Percentiles rank a stretch among this genome's conserved stretches.
Evolutionary conservation across 116 monocot genomes (phyloP).

Genomic region (Trichopus zeylanicus): DNA sequence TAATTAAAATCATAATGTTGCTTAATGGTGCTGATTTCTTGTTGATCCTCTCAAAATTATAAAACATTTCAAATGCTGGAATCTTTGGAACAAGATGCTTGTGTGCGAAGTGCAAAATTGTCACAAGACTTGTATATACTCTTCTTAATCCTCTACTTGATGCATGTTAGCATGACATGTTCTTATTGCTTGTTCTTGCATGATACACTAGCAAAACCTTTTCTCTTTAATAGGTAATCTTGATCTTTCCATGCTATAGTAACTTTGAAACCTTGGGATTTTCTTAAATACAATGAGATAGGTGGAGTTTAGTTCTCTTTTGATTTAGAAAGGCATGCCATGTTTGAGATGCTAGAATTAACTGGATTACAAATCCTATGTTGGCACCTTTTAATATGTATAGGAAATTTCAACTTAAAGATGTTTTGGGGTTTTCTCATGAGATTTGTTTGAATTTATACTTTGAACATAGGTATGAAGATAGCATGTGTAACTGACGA

Average conservation of each 20-base stretch:
- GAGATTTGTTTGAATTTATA: too few species aligned
- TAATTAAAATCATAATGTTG: too few species aligned
- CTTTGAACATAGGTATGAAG: too few species aligned
- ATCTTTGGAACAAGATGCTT: constrained; percentile 42
- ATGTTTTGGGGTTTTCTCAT: too few species aligned
- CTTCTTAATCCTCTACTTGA: constrained; percentile 70
- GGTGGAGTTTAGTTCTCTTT: background rate
- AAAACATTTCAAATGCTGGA: constrained; percentile 81
- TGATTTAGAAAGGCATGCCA: background rate
- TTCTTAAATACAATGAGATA: too few species aligned
- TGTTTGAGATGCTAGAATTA: background rate
- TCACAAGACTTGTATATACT: constrained; percentile 51
- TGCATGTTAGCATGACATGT: constrained; percentile 32
- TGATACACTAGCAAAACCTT: too few species aligned
- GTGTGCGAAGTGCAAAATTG: constrained; percentile 37
- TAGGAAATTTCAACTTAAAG: background rate
- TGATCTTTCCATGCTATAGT: too few species aligned
- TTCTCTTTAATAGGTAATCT: too few species aligned
- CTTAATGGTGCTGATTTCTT: constrained; percentile 22
- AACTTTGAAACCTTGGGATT: too few species aligned
- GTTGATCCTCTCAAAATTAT: constrained; percentile 62
- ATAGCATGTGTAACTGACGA: too few species aligned
- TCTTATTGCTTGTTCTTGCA: too few species aligned
- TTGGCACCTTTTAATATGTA: background rate
- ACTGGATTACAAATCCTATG: background rate